Conservation (phyloP, 2,329 filamentous ascomycete genomes). For the Calonectria honghensis region DNA sequence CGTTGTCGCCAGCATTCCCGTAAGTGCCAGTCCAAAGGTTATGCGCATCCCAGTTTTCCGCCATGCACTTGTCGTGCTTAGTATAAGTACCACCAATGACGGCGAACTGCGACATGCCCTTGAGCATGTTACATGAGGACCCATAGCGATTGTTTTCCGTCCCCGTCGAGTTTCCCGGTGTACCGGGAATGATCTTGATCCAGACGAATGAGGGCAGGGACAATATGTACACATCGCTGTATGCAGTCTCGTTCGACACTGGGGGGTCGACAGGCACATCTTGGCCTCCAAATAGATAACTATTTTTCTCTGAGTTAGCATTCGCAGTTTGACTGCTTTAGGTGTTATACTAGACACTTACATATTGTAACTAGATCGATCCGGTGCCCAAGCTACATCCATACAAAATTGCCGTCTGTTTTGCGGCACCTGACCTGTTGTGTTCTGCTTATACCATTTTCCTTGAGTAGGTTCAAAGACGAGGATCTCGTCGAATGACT, state of each 20-base stretch:
- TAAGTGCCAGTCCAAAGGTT: conserved; percentile 70
- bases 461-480: conserved; percentile 70
- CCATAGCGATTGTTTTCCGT: conserved; percentile 68
- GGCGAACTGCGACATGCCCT: conserved; percentile 72
- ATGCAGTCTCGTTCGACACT: conserved; percentile 62
- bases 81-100: conserved; percentile 76
- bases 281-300: conserved; percentile 75
- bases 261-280: conserved; percentile 60
- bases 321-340: not conserved
- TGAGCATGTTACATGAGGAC: conserved; percentile 71
- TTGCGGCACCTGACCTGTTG: conserved; percentile 69
- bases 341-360: conserved; percentile 51
- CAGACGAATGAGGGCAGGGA: conserved; percentile 75
- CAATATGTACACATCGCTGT: conserved; percentile 67
- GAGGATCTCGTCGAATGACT: conserved; percentile 69
- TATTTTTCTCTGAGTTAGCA: not conserved
- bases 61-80: conserved; percentile 62
- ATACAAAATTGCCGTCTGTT: conserved; percentile 75
- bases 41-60: conserved; percentile 69
- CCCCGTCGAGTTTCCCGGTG: conserved; percentile 56
- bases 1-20: conserved; percentile 62
- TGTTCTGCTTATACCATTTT: conserved; percentile 54
- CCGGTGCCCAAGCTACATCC: conserved; percentile 73
- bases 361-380: conserved; percentile 77
- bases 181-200: conserved; percentile 70